Percentiles rank a stretch among this genome's conserved stretches.
These are phyloP conservation scores for Piromyces finnis DNA, from an alignment of 192 early-diverging fungal species.

Conservation along the genomic window DNA sequence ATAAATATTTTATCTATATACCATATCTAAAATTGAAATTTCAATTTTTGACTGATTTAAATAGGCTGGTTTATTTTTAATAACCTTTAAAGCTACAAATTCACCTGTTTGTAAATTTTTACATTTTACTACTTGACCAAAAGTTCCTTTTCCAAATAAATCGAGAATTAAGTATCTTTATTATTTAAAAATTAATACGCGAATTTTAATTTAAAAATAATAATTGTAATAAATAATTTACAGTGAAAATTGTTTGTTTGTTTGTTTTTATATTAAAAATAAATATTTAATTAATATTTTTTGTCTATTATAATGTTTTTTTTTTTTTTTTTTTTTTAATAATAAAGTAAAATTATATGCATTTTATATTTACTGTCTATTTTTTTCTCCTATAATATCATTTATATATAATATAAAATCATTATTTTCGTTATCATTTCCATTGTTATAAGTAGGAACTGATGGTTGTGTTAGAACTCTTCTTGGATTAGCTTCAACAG, in stretches of 20 bases:
- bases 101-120: slow-evolving; percentile 81
- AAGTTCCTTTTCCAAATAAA: slow-evolving; percentile 90
- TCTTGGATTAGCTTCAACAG: slow-evolving; percentile 57
- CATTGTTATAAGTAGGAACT: slow-evolving; percentile 73
- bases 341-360: too few relatives aligned
- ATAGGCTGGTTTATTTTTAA: slow-evolving; percentile 95
- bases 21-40: slow-evolving; percentile 77
- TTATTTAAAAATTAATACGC: too few relatives aligned
- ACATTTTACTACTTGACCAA: slow-evolving; percentile 97
- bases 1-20: too few relatives aligned
- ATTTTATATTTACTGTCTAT: slow-evolving; percentile 50
- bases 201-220: too few relatives aligned
- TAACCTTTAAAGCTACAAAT: slow-evolving; percentile 85
- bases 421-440: slow-evolving; percentile 83
- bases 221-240: too few relatives aligned
- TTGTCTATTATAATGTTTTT: too few relatives aligned
- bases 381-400: slow-evolving; percentile 81
- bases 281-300: too few relatives aligned
- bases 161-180: slow-evolving; percentile 76
- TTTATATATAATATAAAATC: slow-evolving; percentile 96
- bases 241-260: too few relatives aligned
- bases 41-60: slow-evolving; percentile 96
- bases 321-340: not conserved
- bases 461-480: slow-evolving; percentile 87
- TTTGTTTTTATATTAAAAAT: too few relatives aligned